A percentile compares a stretch with the other conserved stretches of the same genome.
phyloP scores from a whole-genome alignment of 768 basidiomycete species.

The Tylopilus plumbeoviolaceoides region DNA sequence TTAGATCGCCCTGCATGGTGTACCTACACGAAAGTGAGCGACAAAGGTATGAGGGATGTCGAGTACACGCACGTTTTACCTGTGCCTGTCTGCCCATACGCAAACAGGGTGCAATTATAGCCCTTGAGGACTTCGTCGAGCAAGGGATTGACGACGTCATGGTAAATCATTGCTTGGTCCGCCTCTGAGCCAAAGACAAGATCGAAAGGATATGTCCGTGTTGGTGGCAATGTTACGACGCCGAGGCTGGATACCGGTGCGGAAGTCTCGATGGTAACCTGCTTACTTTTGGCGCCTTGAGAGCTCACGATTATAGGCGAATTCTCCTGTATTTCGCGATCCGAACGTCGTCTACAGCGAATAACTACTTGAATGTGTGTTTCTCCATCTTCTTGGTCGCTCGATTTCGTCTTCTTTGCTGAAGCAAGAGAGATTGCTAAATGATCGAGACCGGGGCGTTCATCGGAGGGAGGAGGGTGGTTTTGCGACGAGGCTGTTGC shows the following conservation, averaged over 20 bases:
- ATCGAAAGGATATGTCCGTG: constrained; percentile 90
- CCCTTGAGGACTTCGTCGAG: constrained; percentile 91
- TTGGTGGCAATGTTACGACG: constrained; percentile 68
- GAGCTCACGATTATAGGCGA: constrained; percentile 86
- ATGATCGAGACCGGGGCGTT: constrained; percentile 13
- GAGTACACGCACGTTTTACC: constrained; percentile 83
- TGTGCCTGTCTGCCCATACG: constrained; percentile 97
- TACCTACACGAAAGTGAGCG: constrained; percentile 47
- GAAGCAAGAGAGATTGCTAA: constrained; percentile 25
- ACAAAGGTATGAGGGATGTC: neutral
- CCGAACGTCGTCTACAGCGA: constrained; percentile 81
- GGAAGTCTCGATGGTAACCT: constrained; percentile 79
- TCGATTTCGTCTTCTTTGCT: constrained; percentile 26
- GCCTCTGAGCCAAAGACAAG: constrained; percentile 96
- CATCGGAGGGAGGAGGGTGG: constrained; percentile 24
- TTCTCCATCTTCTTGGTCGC: constrained; percentile 45
- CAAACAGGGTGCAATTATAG: constrained; percentile 97
- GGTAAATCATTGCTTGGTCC: constrained; percentile 90
- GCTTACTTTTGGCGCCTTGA: constrained; percentile 67
- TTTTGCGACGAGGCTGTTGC: constrained; percentile 35
- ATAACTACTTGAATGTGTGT: constrained; percentile 93
- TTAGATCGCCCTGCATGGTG: constrained; percentile 96
- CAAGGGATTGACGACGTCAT: constrained; percentile 90
- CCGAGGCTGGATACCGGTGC: constrained; percentile 66
- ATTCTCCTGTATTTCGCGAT: constrained; percentile 78